phyloP scores from a whole-genome alignment of 192 early-diverging fungal species.

The Coemansia sp. region DNA sequence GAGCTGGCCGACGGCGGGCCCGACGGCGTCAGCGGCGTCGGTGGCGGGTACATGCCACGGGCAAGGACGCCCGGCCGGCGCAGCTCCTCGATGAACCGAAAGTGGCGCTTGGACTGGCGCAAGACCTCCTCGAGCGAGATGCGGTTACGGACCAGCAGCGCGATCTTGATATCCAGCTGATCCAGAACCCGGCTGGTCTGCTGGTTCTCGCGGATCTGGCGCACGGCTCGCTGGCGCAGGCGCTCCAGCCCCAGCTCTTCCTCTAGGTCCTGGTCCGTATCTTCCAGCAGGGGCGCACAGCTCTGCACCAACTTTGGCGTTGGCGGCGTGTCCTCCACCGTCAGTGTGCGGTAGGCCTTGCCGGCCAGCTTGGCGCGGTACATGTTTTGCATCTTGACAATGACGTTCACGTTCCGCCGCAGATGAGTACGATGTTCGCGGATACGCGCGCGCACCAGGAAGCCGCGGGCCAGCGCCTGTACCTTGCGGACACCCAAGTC shows the following conservation, averaged over 20 bases:
- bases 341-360: slow-evolving; percentile 65
- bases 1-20: slow-evolving; percentile 18
- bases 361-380: slow-evolving; percentile 61
- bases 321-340: slow-evolving; percentile 70
- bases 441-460: slow-evolving; percentile 57
- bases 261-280: slow-evolving; percentile 88
- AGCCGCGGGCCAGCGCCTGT: slow-evolving; percentile 65
- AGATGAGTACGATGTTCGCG: slow-evolving; percentile 55
- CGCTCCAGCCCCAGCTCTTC: slow-evolving; percentile 86
- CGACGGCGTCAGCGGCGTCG: slow-evolving; percentile 2
- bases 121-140: slow-evolving; percentile 94
- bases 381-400: slow-evolving; percentile 68
- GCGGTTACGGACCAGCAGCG: slow-evolving; percentile 89
- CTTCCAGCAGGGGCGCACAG: slow-evolving; percentile 85
- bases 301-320: slow-evolving; percentile 71
- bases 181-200: slow-evolving; percentile 69
- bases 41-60: slow-evolving; percentile 19
- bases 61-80: slow-evolving; percentile 36
- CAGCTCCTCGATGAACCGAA: slow-evolving; percentile 46
- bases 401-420: slow-evolving; percentile 59
- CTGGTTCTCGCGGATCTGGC: slow-evolving; percentile 85
- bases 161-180: slow-evolving; percentile 94
- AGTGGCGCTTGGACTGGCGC: slow-evolving; percentile 47
- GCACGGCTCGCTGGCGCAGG: slow-evolving; percentile 78
- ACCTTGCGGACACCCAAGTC: slow-evolving; percentile 28